These are phyloP conservation scores for Epicoccum nigrum DNA, from an alignment of 2,329 filamentous ascomycete species.

Conservation along the genomic window DNA sequence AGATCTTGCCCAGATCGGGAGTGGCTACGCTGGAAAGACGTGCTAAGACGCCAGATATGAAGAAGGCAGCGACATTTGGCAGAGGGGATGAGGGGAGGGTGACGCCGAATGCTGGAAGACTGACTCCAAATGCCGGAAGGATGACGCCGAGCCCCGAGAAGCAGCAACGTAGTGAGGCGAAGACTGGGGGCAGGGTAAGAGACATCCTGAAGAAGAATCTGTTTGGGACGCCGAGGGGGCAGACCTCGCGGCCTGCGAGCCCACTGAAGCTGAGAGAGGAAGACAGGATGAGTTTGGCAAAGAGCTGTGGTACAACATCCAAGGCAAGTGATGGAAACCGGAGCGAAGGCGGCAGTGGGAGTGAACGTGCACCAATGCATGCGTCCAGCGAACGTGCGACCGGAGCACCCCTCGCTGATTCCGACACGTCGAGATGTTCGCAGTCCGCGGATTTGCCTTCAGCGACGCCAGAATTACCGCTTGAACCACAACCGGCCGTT, in stretches of 20 bases:
- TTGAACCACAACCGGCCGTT: background rate
- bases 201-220: conserved; percentile 13
- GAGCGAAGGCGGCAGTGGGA: no score
- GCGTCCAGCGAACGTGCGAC: no score
- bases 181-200: conserved; percentile 6
- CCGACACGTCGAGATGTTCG: no score
- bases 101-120: background rate
- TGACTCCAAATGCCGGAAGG: background rate
- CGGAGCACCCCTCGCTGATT: no score
- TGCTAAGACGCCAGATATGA: conserved; percentile 10
- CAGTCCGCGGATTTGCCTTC: no score
- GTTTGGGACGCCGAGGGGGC: conserved; percentile 16
- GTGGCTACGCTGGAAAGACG: no score
- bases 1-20: conserved; percentile 8
- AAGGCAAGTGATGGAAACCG: no score
- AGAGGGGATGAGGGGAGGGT: no score
- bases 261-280: background rate
- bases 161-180: conserved; percentile 1
- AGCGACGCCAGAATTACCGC: no score
- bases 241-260: background rate
- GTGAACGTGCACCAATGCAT: no score
- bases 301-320: background rate
- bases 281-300: no score
- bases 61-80: background rate
- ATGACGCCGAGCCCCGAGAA: conserved; percentile 12